These are phyloP conservation scores for Malus hybrid DNA, from an alignment of 331 rosid genomes.

Conservation along the genomic window DNA sequence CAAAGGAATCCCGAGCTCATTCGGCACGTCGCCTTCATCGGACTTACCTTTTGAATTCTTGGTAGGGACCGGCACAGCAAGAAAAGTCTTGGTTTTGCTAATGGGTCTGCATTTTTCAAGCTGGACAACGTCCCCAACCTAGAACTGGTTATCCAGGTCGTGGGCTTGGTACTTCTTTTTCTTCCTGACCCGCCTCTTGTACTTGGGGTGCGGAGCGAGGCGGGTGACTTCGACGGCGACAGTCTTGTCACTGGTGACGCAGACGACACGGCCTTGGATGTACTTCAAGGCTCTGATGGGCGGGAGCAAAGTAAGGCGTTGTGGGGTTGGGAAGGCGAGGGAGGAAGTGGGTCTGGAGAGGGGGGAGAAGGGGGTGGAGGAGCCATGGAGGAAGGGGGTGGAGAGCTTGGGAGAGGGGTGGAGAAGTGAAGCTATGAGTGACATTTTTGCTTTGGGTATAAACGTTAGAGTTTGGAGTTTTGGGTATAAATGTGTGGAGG, in stretches of 20 bases:
- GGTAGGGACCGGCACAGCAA: conserved; percentile 44
- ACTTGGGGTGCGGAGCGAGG: conserved; percentile 78
- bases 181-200: conserved; percentile 80
- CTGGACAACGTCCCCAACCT: conserved; percentile 75
- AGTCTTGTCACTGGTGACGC: conserved; percentile 69
- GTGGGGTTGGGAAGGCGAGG: neutral
- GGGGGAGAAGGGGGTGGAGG: conserved; percentile 34
- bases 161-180: conserved; percentile 97
- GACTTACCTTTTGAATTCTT: conserved; percentile 18
- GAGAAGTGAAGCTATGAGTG: conserved; percentile 40
- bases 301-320: conserved; percentile 25
- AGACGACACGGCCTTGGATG: conserved; percentile 75
- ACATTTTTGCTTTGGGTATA: conserved; percentile 11
- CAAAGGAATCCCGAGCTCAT: conserved; percentile 61
- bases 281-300: conserved; percentile 57
- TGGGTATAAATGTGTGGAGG: neutral
- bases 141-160: conserved; percentile 77
- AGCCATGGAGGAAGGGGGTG: conserved; percentile 54
- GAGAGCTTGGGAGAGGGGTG: conserved; percentile 59
- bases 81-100: conserved; percentile 81
- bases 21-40: neutral
- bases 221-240: conserved; percentile 81
- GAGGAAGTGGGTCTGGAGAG: conserved; percentile 42
- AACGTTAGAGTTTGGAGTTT: neutral
- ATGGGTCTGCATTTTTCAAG: conserved; percentile 70